Base-by-base conservation (phyloP, 2,329 filamentous ascomycete genomes). In the Zasmidium cellare region DNA sequence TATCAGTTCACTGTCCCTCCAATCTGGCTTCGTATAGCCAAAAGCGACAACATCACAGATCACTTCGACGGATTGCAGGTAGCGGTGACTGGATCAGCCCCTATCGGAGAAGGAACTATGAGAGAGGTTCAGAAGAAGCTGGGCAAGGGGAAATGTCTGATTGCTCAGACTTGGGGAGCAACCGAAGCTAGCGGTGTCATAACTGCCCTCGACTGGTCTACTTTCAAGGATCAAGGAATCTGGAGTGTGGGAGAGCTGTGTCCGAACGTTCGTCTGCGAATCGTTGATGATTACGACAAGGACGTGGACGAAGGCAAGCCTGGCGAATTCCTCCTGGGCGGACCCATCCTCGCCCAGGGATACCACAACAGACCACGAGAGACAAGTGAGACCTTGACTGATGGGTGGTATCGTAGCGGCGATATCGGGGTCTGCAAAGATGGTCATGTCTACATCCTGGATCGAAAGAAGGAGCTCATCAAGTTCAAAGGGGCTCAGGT, bases 1-100 rank as follows among this genome's bases (percentile, higher is more conserved):
- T 74, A 69, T 52, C 80, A 87, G 67, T 83, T 84, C 68, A 83
- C 79, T 5, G 84, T 87, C 1, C 85, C 85, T 9, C 84, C 84
- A 1, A 83, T 88, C 55, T 86, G 78, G 64, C 76, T 86, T 14
- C 76, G 80, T 14, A 83, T 88, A 57, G 81, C 83, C 5, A 87
- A 86, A 69, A 77, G 75, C 25, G 78, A 82, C 0, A 69, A 76
- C 0, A 83, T 86, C 1, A 83, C 73, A 9, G 79, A 85, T 53
- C 83, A 87, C 46, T 83, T 87, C 58, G 76, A 77, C 25, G 70
- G 71, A 0, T 69, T 87, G 20, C 71, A 79, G 25, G 68, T 76
- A 1, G 83, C 81, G 0, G 69, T 0, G 1, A 61, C 52, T 11
- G 59, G 59, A n/a, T 49, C 59, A 22, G 59, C 59, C 14, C 59